A percentile compares a stretch with the other conserved stretches of the same genome.
Evolutionary conservation across 2,329 filamentous ascomycete genomes (phyloP).

Genomic region (Pseudogymnoascus sp.): DNA sequence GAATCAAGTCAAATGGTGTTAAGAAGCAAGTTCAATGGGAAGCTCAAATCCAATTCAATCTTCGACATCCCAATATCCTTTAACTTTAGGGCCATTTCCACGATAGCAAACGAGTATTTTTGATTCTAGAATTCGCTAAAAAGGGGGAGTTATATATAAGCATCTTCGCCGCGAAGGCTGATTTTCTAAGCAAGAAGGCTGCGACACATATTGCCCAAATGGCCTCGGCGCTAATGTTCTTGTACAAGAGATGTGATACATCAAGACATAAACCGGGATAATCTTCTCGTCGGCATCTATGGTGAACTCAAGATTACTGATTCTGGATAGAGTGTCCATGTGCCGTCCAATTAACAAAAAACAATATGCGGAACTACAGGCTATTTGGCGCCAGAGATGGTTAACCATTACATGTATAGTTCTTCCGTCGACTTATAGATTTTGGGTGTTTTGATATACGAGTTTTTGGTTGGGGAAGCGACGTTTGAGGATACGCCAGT

Average conservation of each 20-base stretch:
- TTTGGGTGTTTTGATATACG: constrained; percentile 87
- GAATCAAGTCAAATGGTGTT: constrained; percentile 56
- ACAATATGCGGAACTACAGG: constrained; percentile 98
- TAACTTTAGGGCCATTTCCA: constrained; percentile 65
- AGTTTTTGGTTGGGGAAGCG: constrained; percentile 91
- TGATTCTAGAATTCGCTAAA: constrained; percentile 64
- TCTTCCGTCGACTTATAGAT: constrained; percentile 97
- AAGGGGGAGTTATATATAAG: constrained; percentile 63
- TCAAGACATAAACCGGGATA: constrained; percentile 86
- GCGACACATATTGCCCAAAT: constrained; percentile 68
- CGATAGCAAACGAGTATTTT: constrained; percentile 62
- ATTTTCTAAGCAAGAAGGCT: constrained; percentile 63
- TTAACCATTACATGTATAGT: constrained; percentile 82
- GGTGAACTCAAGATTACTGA: constrained; percentile 92
- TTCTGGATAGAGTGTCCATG: constrained; percentile 97
- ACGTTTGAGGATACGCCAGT: constrained; percentile 93
- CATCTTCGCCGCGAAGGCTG: constrained; percentile 58
- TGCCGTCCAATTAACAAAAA: constrained; percentile 83
- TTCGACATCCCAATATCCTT: constrained; percentile 64
- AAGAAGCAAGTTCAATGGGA: constrained; percentile 67
- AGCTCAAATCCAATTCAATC: constrained; percentile 65
- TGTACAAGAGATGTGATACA: constrained; percentile 95
- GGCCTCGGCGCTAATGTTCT: constrained; percentile 80
- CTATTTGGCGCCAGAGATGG: constrained; percentile 96
- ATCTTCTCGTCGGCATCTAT: constrained; percentile 76